Evolutionary conservation across 2,329 filamentous ascomycete species (phyloP), one percentile per base, ranked within the genome.

Genomic region (Parafenestella ontariensis): DNA sequence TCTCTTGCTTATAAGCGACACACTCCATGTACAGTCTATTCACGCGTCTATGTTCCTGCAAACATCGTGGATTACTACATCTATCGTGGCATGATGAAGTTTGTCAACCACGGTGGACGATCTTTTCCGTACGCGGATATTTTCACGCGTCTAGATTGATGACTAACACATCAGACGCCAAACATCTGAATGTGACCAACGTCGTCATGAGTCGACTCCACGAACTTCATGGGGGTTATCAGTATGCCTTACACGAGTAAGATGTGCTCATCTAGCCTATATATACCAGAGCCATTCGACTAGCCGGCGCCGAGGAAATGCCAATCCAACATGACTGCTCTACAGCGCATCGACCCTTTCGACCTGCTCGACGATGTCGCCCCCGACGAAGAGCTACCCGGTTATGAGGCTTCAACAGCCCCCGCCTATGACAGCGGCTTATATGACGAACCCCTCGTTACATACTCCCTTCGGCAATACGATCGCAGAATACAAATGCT

Each of bases 401-500:
- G 59, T 49, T 72, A 72, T 44, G 63, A 69, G 15, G 57, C 60
- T 28, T 45, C 49, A 5, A 57, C 59, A 10, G 60, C 66, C 4
- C 69, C 69, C n/a, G 59, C 62, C 20, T 72, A 72, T 51, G 52
- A 62, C 18, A 39, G 26, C 43, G 43, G 42, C 36, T 26, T 37
- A 11, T 52, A 52, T 18, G 48, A 62, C 21, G 50, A 33, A n/a
- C 67, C 69, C 7, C 54, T 66, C 9, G 37, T 45, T 11, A 66
- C 54, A 15, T 71, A 61, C 46, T 59, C 63, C 26, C 56, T 72
- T 15, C 59, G 61, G 11, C 65, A 69, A 24, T 61, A 66, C 40
- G 58, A 70, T 41, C 59, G 65, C 15, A 67, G 58, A 33, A 58
- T 62, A 42, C 69, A 71, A 40, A 62, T 69, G 46, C 55, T 72